Evolutionary conservation across 2,329 filamentous ascomycete species (phyloP).

Genomic region (Cercospora nicotianae): DNA sequence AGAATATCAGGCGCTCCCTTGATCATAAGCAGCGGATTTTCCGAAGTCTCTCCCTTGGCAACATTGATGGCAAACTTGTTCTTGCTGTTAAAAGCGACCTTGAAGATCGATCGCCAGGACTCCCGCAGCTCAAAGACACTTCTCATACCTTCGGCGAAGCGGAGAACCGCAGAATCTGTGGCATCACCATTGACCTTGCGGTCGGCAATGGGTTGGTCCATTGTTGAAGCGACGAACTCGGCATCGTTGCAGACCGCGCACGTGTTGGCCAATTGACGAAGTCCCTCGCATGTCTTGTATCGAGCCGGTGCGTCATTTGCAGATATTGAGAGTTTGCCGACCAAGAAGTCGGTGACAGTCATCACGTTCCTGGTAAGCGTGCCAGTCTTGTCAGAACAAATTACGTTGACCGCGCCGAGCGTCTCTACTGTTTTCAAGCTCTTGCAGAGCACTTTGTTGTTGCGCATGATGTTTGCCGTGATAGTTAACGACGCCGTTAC

Average conservation of each 20-base stretch:
- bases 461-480: conserved; percentile 72
- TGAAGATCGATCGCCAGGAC: conserved; percentile 65
- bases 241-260: conserved; percentile 72
- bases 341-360: conserved; percentile 64
- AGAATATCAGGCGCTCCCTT: conserved; percentile 78
- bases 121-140: conserved; percentile 60
- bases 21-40: conserved; percentile 61
- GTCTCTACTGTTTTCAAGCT: conserved; percentile 77
- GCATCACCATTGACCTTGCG: conserved; percentile 72
- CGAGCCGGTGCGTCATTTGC: conserved; percentile 52
- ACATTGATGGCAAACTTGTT: conserved; percentile 78
- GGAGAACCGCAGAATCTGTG: conserved; percentile 72
- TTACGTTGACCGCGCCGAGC: conserved; percentile 68
- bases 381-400: conserved; percentile 77
- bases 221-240: conserved; percentile 68
- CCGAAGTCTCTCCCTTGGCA: conserved; percentile 45
- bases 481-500: conserved; percentile 69
- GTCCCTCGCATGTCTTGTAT: conserved; percentile 39
- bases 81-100: conserved; percentile 73
- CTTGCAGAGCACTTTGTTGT: conserved; percentile 77
- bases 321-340: conserved; percentile 55
- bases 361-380: conserved; percentile 56
- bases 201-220: conserved; percentile 58
- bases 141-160: conserved; percentile 67
- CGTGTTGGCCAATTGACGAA: conserved; percentile 61